Base-by-base conservation (phyloP, 805 yeast species). In the Wickerhamiella musiphila region DNA sequence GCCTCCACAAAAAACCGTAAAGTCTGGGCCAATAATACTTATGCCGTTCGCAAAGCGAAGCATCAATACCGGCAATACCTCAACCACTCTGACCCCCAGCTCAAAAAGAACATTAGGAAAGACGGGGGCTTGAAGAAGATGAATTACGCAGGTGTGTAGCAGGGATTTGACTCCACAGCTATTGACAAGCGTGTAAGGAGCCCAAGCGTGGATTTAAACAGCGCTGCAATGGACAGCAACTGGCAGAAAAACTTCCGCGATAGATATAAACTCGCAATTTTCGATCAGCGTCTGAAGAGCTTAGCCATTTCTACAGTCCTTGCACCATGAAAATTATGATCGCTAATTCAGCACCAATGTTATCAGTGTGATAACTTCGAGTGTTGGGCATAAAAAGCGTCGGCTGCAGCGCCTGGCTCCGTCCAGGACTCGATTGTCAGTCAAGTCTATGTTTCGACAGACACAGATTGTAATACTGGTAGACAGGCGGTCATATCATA, bases 21-120 rank as follows among this genome's bases (percentile, higher is more conserved):
- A 14, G 47, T 43, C 5, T 29, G 23, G 15, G 46, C 41, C n/a
- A 43, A 43, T 22, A 20, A 24, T 25, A 23, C 16, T 6, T 41
- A 41, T 16, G 38, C 33, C 6, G 32, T 28, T 5, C 29, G 37
- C 10, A 25, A 18, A 11, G 30, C 18, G n/a, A 8, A 11, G 14
- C 8, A 9, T 4, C 26, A 29, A 25, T 36, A 34, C 27, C 34
- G 40, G n/a, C 42, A 34, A 21, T 32, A 31, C 23, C 11, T 32
- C 26, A 26, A 32, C 22, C 29, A 30, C 21, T n/a, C n/a, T n/a
- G n/a, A n/a, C n/a, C n/a, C n/a, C 18, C 14, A 12, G 13, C 24
- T 24, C 18, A 19, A 19, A 9, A 6, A 19, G 21, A 19, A 6
- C 21, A 19, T 19, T 9, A 19, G 9, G 21, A 7, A 6, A 19